A percentile compares a stretch with the other conserved stretches of the same genome.
phyloP scores from a whole-genome alignment of 345 rosid genomes.

The Gossypium mustelinum region DNA sequence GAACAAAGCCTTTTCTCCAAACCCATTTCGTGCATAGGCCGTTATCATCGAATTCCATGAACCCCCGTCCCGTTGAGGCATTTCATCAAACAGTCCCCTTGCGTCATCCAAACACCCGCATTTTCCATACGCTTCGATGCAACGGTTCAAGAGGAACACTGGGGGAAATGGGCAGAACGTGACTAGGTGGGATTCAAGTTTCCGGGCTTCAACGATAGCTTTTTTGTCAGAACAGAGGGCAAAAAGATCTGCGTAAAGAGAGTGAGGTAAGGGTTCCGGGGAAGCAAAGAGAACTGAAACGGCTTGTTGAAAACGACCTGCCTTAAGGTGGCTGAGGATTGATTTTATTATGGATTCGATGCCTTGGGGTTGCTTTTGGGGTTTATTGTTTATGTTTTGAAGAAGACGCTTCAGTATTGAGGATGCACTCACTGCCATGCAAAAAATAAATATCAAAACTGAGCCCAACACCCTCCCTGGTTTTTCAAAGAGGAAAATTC shows the following conservation, averaged over 20 bases:
- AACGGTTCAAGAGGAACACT: conserved; percentile 55
- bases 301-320: conserved; percentile 48
- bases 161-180: conserved; percentile 53
- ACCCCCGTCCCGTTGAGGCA: conserved; percentile 86
- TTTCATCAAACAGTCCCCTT: conserved; percentile 65
- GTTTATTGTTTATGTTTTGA: conserved; percentile 17
- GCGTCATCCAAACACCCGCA: conserved; percentile 61
- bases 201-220: conserved; percentile 63
- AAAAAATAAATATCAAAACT: not conserved
- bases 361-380: conserved; percentile 17
- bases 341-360: conserved; percentile 29
- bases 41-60: conserved; percentile 84
- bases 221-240: conserved; percentile 41
- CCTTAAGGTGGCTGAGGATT: conserved; percentile 37
- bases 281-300: conserved; percentile 56
- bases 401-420: conserved; percentile 30
- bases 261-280: conserved; percentile 40
- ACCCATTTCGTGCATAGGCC: conserved; percentile 42
- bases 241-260: conserved; percentile 64
- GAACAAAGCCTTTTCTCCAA: conserved; percentile 33
- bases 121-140: conserved; percentile 60
- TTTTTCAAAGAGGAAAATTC: too few relatives aligned
- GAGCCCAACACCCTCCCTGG: not conserved
- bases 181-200: conserved; percentile 62
- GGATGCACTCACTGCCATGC: conserved; percentile 32